A percentile compares a stretch with the other conserved stretches of the same genome.
These are phyloP conservation scores for Penicillium oxalicum DNA, from an alignment of 2,329 filamentous ascomycete species.

Conservation along the genomic window DNA sequence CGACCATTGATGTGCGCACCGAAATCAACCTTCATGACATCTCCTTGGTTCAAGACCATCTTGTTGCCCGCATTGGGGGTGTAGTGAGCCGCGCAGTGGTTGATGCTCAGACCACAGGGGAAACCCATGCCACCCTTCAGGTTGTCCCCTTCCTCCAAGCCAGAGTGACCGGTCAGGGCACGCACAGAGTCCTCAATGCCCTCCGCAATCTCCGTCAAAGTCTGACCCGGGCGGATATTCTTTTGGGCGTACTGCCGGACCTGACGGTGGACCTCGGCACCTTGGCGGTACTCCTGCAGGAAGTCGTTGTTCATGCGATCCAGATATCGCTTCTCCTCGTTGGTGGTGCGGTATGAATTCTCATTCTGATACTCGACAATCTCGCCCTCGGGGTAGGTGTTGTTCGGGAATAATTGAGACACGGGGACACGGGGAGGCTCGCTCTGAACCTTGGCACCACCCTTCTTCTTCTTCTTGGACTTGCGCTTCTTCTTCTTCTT, in stretches of 20 bases:
- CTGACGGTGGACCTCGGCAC: constrained; percentile 82
- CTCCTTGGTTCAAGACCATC: constrained; percentile 56
- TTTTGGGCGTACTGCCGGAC: constrained; percentile 78
- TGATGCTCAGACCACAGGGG: constrained; percentile 75
- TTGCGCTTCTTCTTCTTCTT: constrained; percentile 85
- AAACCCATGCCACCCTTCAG: constrained; percentile 79
- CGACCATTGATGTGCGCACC: constrained; percentile 65
- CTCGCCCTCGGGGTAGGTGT: constrained; percentile 69
- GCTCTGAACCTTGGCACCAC: constrained; percentile 62
- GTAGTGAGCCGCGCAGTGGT: constrained; percentile 81
- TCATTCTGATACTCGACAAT: constrained; percentile 72
- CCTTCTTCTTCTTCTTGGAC: constrained; percentile 64
- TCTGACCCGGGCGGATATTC: constrained; percentile 74
- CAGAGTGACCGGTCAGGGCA: constrained; percentile 68
- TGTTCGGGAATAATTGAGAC: constrained; percentile 66
- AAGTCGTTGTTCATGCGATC: constrained; percentile 77
- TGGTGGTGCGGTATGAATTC: constrained; percentile 72
- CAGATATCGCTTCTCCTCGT: constrained; percentile 76
- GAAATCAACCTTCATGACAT: constrained; percentile 70
- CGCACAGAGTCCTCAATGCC: constrained; percentile 81
- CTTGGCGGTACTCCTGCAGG: constrained; percentile 73
- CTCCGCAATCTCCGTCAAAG: constrained; percentile 73
- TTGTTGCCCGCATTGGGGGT: constrained; percentile 86
- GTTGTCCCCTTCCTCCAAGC: constrained; percentile 70
- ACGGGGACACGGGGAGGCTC: constrained; percentile 68